Percentiles rank a stretch among this genome's conserved stretches.
Conservation (phyloP, 495 filamentous ascomycete genomes). For the Xylaria sp. region DNA sequence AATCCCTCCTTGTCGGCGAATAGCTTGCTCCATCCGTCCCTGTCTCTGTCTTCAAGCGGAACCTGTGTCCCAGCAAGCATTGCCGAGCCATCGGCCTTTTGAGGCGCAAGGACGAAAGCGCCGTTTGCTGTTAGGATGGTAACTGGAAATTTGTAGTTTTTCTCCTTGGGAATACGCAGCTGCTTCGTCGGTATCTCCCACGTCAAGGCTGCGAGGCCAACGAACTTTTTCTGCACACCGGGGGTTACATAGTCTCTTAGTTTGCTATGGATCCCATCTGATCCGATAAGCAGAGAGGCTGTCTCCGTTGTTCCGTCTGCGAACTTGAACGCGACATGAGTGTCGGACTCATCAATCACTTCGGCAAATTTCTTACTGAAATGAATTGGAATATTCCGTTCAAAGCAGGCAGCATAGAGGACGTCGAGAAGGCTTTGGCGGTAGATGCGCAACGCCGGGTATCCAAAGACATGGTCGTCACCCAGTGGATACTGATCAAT, state of each 20-base stretch:
- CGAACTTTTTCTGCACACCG: constrained; percentile 24
- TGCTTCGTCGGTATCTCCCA: constrained; percentile 24
- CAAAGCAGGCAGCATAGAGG: constrained; percentile 40
- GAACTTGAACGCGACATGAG: constrained; percentile 47
- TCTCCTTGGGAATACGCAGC: constrained; percentile 26
- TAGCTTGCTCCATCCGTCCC: constrained; percentile 28
- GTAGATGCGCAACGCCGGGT: constrained; percentile 55
- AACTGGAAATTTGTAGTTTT: constrained; percentile 49
- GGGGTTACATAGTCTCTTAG: constrained; percentile 40
- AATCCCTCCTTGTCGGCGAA: constrained; percentile 30
- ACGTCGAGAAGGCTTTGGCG: constrained; percentile 52
- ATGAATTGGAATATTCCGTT: constrained; percentile 45
- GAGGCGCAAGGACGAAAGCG: constrained; percentile 55
- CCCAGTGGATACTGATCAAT: constrained; percentile 55
- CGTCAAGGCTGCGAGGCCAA: constrained; percentile 29
- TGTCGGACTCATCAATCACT: constrained; percentile 44
- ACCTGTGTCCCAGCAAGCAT: constrained; percentile 51
- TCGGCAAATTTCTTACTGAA: constrained; percentile 51
- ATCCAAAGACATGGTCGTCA: constrained; percentile 47
- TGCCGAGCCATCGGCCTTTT: constrained; percentile 51
- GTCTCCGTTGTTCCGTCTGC: constrained; percentile 46
- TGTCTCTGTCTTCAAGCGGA: constrained; percentile 17
- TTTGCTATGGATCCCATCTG: constrained; percentile 57
- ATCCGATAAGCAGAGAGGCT: constrained; percentile 50
- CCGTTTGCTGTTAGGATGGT: constrained; percentile 50